Base-by-base conservation (phyloP, 2,329 filamentous ascomycete genomes). In the Fusarium coffeatum region DNA sequence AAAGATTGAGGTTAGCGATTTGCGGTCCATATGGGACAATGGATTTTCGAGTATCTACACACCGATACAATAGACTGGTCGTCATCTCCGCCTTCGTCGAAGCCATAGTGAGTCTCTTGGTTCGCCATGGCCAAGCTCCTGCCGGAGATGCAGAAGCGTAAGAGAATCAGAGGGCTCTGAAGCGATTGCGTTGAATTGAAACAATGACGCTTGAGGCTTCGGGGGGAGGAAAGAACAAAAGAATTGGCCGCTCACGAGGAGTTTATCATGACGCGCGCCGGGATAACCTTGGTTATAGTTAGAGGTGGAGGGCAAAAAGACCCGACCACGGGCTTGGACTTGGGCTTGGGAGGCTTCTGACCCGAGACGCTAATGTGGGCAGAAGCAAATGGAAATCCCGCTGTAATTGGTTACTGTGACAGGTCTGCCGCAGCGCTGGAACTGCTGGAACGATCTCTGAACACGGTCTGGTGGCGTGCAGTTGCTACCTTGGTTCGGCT, bases 21-120 rank as follows among this genome's bases (percentile, higher is more conserved):
- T 49, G 68, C 49, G 49, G 57, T 51, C 40, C 43, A 47, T 49
- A 61, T 62, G 50, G 56, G 64, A 66, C 71, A 73, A 72, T 66
- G 47, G 37, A 58, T 27, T 56, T 53, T 64, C 58, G 68, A 68
- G 61, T 49, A 61, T 62, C 59, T 73, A 74, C 77, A 69, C 77
- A 82, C 80, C 71, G 80, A 81, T 70, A 82, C 79, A 71, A 85
- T 82, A 64, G 83, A 84, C 77, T 82, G 82, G 73, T 85, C 83
- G 72, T 84, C 83, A 72, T 83, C 82, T 72, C 78, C 79, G 61
- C 76, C 78, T 73, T 78, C 80, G 76, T 84, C 83, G 75, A 83
- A 84, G 74, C 78, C 82, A 78, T 85, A 81, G 66, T 82, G 79
- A 72, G 80, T 78, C 72, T 83, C 82, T 64, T 78, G 74, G 63